These are phyloP conservation scores for Geranium brycei DNA, from an alignment of 345 rosid genomes.

Conservation along the genomic window DNA sequence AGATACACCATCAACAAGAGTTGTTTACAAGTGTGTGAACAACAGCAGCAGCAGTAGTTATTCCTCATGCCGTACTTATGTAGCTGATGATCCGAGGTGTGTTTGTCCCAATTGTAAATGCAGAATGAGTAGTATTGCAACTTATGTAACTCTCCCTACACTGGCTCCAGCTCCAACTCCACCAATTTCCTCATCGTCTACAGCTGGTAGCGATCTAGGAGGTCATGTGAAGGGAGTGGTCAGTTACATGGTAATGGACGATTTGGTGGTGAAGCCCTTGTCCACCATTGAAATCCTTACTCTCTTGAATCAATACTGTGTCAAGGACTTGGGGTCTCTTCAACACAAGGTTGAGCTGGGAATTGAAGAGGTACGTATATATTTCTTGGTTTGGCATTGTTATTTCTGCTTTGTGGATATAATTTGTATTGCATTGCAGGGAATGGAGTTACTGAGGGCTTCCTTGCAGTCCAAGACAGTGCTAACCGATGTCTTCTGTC, in stretches of 20 bases:
- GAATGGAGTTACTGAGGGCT: background rate
- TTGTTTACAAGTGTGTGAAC: too few relatives aligned
- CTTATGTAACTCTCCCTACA: background rate
- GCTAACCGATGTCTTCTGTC: background rate
- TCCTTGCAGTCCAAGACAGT: too few relatives aligned
- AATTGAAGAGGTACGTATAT: conserved; percentile 8
- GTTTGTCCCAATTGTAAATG: background rate
- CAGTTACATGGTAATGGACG: conserved; percentile 23
- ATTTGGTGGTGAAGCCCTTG: conserved; percentile 18
- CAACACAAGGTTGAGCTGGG: conserved; percentile 9
- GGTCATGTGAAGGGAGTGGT: conserved; percentile 21
- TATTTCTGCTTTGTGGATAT: too few relatives aligned
- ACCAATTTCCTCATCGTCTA: background rate
- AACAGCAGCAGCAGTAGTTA: too few relatives aligned
- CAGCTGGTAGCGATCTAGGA: background rate
- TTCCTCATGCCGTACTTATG: background rate
- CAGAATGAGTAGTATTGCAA: background rate
- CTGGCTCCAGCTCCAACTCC: background rate
- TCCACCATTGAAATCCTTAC: conserved; percentile 10
- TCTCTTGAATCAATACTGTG: conserved; percentile 4
- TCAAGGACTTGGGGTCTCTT: conserved; percentile 3
- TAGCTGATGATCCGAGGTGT: background rate
- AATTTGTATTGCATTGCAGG: background rate
- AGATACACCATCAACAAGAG: background rate
- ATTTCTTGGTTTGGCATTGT: background rate